phyloP scores from a whole-genome alignment of 805 yeast genomes.

The Candida anglica region DNA sequence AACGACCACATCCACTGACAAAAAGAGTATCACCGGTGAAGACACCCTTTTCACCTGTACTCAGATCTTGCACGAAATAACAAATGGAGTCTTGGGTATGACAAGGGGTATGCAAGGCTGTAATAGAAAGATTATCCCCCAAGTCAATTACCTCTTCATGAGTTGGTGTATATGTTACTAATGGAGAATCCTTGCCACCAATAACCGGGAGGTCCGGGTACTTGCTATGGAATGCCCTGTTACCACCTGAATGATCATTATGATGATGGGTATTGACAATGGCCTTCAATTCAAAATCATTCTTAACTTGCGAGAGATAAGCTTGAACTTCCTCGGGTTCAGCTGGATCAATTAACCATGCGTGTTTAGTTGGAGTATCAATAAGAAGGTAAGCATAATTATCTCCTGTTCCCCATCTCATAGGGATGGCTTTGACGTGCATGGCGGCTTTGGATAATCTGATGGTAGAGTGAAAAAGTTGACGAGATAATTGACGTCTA shows the following conservation, averaged over 20 bases:
- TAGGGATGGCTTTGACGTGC: constrained; percentile 80
- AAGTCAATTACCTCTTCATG: constrained; percentile 58
- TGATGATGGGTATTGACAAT: constrained; percentile 97
- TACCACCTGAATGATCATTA: constrained; percentile 92
- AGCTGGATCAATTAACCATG: constrained; percentile 93
- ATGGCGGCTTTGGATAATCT: constrained; percentile 34
- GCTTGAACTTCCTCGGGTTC: constrained; percentile 63
- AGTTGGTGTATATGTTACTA: constrained; percentile 66
- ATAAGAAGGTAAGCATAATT: constrained; percentile 81
- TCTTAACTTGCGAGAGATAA: constrained; percentile 38
- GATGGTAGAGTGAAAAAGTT: too few species aligned
- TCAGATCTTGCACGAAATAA: constrained; percentile 66
- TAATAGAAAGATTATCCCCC: constrained; percentile 62
- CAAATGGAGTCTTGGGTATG: constrained; percentile 97
- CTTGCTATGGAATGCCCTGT: constrained; percentile 40
- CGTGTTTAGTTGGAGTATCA: constrained; percentile 60
- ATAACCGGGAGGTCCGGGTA: constrained; percentile 57
- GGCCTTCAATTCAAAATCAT: constrained; percentile 54
- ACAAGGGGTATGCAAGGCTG: constrained; percentile 93
- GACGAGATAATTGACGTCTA: too few species aligned
- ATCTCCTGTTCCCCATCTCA: constrained; percentile 95
- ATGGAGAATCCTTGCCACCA: constrained; percentile 80
- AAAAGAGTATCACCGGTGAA: constrained; percentile 96
- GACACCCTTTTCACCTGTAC: constrained; percentile 64
- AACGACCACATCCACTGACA: constrained; percentile 93